These are phyloP conservation scores for Phytophthora fragariae DNA, from an alignment of 352 stramenopile genomes.

Conservation along the genomic window DNA sequence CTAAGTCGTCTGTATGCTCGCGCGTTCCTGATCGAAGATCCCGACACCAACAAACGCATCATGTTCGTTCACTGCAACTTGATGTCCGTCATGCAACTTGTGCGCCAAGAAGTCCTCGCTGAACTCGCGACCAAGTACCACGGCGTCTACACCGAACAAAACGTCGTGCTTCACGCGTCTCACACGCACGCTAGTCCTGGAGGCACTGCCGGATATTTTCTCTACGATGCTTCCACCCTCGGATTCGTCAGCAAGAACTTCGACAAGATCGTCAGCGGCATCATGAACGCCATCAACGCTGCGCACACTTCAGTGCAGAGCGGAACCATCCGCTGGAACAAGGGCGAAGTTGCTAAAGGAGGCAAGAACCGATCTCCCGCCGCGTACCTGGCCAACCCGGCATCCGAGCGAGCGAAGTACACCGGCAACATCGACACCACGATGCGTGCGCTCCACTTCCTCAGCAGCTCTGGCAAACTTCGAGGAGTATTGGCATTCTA, in stretches of 20 bases:
- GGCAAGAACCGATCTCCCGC: conserved; percentile 74
- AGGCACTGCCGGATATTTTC: conserved; percentile 74
- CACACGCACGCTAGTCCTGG: conserved; percentile 83
- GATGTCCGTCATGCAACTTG: conserved; percentile 50
- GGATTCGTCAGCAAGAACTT: conserved; percentile 64
- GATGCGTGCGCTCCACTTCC: conserved; percentile 56
- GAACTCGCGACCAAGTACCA: conserved; percentile 43
- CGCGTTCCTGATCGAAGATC: conserved; percentile 63
- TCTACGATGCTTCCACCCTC: conserved; percentile 65
- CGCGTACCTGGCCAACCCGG: conserved; percentile 76
- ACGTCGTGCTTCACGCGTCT: conserved; percentile 74
- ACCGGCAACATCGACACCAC: conserved; percentile 65
- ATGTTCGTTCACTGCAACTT: conserved; percentile 62
- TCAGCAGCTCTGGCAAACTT: conserved; percentile 26
- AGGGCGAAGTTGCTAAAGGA: conserved; percentile 33
- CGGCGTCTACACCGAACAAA: conserved; percentile 57
- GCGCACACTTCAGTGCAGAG: conserved; percentile 60
- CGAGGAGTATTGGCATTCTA: conserved; percentile 70
- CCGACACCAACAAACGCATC: conserved; percentile 40
- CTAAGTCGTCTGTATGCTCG: conserved; percentile 67
- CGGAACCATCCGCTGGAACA: conserved; percentile 47
- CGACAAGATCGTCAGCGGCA: conserved; percentile 65
- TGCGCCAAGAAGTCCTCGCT: conserved; percentile 55
- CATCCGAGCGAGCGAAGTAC: conserved; percentile 61
- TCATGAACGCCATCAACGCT: conserved; percentile 59